Conservation (phyloP, 176 grass and related monocot genomes). For the Echinochloa phyllopogon region DNA sequence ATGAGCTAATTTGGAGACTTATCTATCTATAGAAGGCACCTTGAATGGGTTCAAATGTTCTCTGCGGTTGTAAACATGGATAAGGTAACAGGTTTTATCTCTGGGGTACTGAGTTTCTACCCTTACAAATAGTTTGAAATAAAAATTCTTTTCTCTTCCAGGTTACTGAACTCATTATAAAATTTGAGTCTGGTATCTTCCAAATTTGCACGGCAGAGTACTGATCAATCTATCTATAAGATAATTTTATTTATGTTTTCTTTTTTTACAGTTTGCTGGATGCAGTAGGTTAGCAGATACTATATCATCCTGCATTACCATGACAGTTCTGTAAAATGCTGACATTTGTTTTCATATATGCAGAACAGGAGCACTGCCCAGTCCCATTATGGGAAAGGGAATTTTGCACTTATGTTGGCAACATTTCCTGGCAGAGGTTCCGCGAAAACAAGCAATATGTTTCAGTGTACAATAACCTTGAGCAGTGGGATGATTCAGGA, state of each 20-base stretch:
- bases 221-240: not conserved
- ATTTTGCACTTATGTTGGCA: slow-evolving; percentile 51
- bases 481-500: slow-evolving; percentile 55
- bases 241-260: not conserved
- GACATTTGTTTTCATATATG: not conserved
- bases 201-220: not conserved
- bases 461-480: slow-evolving; percentile 31
- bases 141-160: not conserved
- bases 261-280: slow-evolving; percentile 31
- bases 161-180: not conserved
- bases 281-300: not conserved
- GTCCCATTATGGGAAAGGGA: slow-evolving; percentile 68
- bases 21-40: slow-evolving; percentile 3
- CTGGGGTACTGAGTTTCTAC: not conserved
- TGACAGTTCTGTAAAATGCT: slow-evolving; percentile 18
- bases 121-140: not conserved
- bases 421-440: slow-evolving; percentile 56
- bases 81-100: not conserved
- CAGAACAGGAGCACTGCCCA: slow-evolving; percentile 27
- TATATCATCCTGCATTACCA: not conserved
- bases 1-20: not conserved
- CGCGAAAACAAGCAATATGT: slow-evolving; percentile 52
- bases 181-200: not conserved
- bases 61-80: not conserved
- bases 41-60: not conserved